A percentile compares a stretch with the other conserved stretches of the same genome.
phyloP scores from a whole-genome alignment of 169 alveolate genomes.

The Plasmodium ovale region DNA sequence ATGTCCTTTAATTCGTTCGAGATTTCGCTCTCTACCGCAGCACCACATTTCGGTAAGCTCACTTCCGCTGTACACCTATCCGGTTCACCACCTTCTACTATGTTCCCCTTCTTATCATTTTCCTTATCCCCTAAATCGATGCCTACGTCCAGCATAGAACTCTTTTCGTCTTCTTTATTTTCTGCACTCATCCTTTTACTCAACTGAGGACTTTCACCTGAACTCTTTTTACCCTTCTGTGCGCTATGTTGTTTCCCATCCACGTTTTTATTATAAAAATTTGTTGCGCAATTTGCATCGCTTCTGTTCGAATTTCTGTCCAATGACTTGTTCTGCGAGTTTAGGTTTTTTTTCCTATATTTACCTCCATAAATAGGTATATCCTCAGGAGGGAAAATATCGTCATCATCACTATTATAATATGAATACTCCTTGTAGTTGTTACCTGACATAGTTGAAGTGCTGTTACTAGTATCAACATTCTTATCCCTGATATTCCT shows the following conservation, averaged over 20 bases:
- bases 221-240: not conserved
- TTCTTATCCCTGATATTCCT: too few relatives aligned
- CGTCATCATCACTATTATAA: not conserved
- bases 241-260: not conserved
- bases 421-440: not conserved
- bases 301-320: slow-evolving; percentile 20
- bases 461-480: not conserved
- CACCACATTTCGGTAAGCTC: too few relatives aligned
- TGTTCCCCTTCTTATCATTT: not conserved
- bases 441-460: not conserved
- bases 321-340: slow-evolving; percentile 18
- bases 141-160: not conserved
- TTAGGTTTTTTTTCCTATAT: slow-evolving; percentile 6
- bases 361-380: not conserved
- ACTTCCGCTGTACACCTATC: too few relatives aligned
- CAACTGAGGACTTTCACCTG: not conserved
- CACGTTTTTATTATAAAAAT: not conserved
- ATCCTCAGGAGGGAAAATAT: slow-evolving; percentile 3
- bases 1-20: not conserved
- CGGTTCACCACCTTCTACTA: not conserved
- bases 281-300: not conserved
- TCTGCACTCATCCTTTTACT: not conserved
- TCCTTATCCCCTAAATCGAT: not conserved
- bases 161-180: not conserved
- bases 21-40: too few relatives aligned